Evolutionary conservation across 2,329 filamentous ascomycete species (phyloP).

Genomic region (Diaporthe amygdali): DNA sequence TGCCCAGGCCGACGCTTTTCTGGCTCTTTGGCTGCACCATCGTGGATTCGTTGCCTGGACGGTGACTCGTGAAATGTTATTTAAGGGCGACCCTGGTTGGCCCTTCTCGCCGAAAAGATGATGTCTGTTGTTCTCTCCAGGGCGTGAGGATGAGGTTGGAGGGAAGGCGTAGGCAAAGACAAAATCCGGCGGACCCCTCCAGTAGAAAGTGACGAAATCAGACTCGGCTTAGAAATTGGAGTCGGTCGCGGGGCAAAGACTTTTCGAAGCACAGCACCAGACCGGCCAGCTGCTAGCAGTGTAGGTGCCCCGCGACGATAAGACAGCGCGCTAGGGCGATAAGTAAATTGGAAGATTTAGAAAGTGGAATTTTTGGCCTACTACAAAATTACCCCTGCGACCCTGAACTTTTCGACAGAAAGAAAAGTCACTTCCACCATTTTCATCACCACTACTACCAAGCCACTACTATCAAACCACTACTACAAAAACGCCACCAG

Average conservation of each 20-base stretch:
- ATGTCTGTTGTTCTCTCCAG: not conserved
- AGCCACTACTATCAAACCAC: not conserved
- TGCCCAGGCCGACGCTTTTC: conserved; percentile 92
- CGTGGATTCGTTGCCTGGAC: conserved; percentile 32
- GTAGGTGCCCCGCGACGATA: conserved; percentile 11
- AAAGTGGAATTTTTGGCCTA: conserved; percentile 18
- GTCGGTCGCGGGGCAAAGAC: conserved; percentile 31
- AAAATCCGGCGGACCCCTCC: not conserved
- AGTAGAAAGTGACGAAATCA: not conserved
- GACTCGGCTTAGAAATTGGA: conserved; percentile 28
- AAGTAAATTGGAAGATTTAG: not conserved
- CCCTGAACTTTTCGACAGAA: not conserved
- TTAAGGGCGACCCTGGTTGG: not conserved
- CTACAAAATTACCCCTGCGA: not conserved
- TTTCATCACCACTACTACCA: not conserved
- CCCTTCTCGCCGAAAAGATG: not conserved
- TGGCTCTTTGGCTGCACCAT: conserved; percentile 86
- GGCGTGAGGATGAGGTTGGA: not conserved
- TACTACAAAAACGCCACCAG: not conserved
- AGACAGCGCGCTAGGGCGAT: conserved; percentile 16
- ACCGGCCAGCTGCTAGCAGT: too few species aligned
- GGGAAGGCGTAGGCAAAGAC: not conserved
- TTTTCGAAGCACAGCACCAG: conserved; percentile 2
- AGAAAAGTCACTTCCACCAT: too few species aligned
- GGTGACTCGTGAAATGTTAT: not conserved